phyloP scores from a whole-genome alignment of 495 filamentous ascomycete genomes.

The Neurospora sublineolata region DNA sequence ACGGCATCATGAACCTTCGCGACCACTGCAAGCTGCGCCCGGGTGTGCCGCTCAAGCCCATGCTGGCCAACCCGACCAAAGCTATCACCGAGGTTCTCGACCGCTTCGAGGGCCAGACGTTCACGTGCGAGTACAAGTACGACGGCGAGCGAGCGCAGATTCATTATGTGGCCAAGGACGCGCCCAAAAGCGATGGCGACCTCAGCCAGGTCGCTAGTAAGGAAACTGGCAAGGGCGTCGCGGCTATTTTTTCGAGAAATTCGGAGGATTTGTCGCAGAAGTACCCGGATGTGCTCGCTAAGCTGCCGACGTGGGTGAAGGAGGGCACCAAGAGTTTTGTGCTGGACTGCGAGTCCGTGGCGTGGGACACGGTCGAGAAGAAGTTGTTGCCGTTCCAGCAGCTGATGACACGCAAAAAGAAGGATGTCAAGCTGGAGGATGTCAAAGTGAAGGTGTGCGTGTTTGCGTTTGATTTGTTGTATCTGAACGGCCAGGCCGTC shows the following conservation, averaged over 20 bases:
- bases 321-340: slow-evolving; percentile 85
- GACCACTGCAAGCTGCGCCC: slow-evolving; percentile 87
- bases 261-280: slow-evolving; percentile 95
- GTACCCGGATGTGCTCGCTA: slow-evolving; percentile 87
- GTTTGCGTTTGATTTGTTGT: slow-evolving; percentile 92
- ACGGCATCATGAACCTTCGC: slow-evolving; percentile 70
- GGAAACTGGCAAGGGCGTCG: slow-evolving; percentile 50
- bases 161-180: slow-evolving; percentile 82
- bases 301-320: slow-evolving; percentile 82
- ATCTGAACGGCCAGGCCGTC: slow-evolving; percentile 82
- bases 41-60: slow-evolving; percentile 91
- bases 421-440: slow-evolving; percentile 95
- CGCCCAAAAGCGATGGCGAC: slow-evolving; percentile 40
- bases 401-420: slow-evolving; percentile 93
- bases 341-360: slow-evolving; percentile 95
- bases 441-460: slow-evolving; percentile 96
- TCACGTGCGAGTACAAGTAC: slow-evolving; percentile 98
- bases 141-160: slow-evolving; percentile 96
- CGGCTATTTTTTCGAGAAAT: slow-evolving; percentile 91
- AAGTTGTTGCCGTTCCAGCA: slow-evolving; percentile 95
- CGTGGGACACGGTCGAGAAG: slow-evolving; percentile 86
- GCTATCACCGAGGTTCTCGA: slow-evolving; percentile 98
- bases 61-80: slow-evolving; percentile 97
- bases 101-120: slow-evolving; percentile 87
- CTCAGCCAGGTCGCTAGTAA: slow-evolving; percentile 32